A percentile compares a stretch with the other conserved stretches of the same genome.
Evolutionary conservation across 2,329 filamentous ascomycete genomes (phyloP).

Genomic region (Trichoderma guizhouense): DNA sequence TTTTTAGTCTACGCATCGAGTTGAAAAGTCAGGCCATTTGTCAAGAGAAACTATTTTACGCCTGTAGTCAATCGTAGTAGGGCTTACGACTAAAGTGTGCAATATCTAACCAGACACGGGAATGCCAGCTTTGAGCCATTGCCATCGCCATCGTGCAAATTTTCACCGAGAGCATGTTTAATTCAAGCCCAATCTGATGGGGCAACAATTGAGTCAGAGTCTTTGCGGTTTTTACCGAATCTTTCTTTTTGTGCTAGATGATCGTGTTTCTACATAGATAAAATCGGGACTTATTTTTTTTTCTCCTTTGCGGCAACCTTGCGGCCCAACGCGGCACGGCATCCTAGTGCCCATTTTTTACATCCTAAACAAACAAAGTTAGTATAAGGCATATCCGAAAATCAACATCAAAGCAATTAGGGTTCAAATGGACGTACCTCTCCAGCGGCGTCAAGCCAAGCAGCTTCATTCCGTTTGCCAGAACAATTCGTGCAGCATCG

Average conservation of each 20-base stretch:
- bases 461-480: conserved; percentile 79
- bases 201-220: not conserved
- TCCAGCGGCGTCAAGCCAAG: conserved; percentile 77
- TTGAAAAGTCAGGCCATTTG: not conserved
- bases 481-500: conserved; percentile 67
- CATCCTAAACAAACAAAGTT: not conserved
- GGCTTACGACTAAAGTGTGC: not conserved
- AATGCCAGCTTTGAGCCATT: not conserved
- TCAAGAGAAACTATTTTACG: not conserved
- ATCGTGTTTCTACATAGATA: not conserved
- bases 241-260: not conserved
- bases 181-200: not conserved
- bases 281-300: not conserved
- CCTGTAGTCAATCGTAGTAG: not conserved
- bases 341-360: not conserved
- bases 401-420: not conserved
- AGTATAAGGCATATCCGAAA: not conserved
- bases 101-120: not conserved
- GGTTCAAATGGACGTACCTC: conserved; percentile 27
- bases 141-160: not conserved
- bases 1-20: not conserved
- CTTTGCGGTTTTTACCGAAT: not conserved
- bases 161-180: not conserved
- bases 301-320: not conserved
- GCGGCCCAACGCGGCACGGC: not conserved